Base-by-base conservation (phyloP, 2,329 filamentous ascomycete species). In the Tolypocladium endophyticum region DNA sequence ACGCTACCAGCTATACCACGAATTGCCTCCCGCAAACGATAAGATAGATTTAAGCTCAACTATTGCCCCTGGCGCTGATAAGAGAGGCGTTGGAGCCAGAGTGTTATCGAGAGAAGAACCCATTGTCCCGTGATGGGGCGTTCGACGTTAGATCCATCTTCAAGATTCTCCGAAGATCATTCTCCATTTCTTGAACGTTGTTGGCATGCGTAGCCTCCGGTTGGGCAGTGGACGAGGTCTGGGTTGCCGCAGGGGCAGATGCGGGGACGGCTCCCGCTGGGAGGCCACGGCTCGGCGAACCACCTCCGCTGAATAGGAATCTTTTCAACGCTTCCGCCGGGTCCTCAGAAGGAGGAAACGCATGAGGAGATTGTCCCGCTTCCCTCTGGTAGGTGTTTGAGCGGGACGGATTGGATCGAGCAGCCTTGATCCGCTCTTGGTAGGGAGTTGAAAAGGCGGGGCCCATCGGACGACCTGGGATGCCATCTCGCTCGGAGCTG, bases 391-490 rank as follows among this genome's bases (percentile, higher is more conserved):
- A 59, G 52, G 57, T 43, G 14, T 62, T 61, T 2, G 62, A 58
- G 16, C 64, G 69, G 58, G 67, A 64, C 41, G 71, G 70, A 50
- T 59, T 68, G 14, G 73, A 71, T 23, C 77, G 78, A 28, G 79
- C 81, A 58, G 83, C 83, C 60, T 78, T 79, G 61, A 87, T 85
- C 52, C 84, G 81, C 61, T 87, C 82, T 7, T 81, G 75, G 64
- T 85, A 87, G 0, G 84, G 83, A 0, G 86, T 87, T 5, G 87
- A 86, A 70, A 90, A 89, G 2, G 87, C 81, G 35, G 86, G 86
- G 4, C 81, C 87, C 64, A 86, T 81, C 36, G 79, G 76, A 54
- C 75, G 78, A 52, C 78, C 77, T 25, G 79, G 78, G 23, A 78
- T 80, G 30, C 81, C 81, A 63, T 90, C 85, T 54, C 92, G 76